A percentile compares a stretch with the other conserved stretches of the same genome.
Conservation (phyloP, 441 rosid genomes). For the Populus hybrid region DNA sequence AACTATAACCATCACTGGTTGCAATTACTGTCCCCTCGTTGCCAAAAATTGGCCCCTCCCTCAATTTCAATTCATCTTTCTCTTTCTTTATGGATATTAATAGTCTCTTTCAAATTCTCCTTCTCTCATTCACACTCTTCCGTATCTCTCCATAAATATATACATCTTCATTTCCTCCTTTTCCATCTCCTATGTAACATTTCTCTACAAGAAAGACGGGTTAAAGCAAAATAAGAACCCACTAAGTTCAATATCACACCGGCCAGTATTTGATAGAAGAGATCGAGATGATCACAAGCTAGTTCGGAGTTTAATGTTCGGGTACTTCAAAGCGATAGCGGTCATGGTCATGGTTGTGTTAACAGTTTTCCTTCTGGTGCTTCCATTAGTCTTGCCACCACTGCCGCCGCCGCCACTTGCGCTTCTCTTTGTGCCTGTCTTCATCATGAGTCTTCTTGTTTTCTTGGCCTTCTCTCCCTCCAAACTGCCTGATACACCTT, state of each 20-base stretch:
- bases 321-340: conserved; percentile 13
- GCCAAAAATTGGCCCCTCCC: not conserved
- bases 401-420: conserved; percentile 39
- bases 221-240: not conserved
- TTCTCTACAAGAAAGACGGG: no score
- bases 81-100: not conserved
- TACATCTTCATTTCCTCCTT: not conserved
- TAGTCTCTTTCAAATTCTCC: no score
- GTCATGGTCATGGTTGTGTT: conserved; percentile 22
- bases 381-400: conserved; percentile 38
- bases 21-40: not conserved
- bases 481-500: conserved; percentile 9
- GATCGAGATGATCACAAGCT: not conserved
- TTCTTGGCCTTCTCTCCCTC: conserved; percentile 32
- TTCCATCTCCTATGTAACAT: not conserved
- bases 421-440: conserved; percentile 35
- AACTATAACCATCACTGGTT: no score
- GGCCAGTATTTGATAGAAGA: not conserved
- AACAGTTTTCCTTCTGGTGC: conserved; percentile 20
- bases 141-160: not conserved
- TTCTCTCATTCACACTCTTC: not conserved
- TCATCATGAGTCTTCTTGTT: conserved; percentile 34
- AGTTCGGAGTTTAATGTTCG: conserved; percentile 15
- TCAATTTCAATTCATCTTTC: not conserved
- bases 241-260: not conserved